phyloP scores from a whole-genome alignment of 2,329 filamentous ascomycete genomes.

The Graphium sp. region DNA sequence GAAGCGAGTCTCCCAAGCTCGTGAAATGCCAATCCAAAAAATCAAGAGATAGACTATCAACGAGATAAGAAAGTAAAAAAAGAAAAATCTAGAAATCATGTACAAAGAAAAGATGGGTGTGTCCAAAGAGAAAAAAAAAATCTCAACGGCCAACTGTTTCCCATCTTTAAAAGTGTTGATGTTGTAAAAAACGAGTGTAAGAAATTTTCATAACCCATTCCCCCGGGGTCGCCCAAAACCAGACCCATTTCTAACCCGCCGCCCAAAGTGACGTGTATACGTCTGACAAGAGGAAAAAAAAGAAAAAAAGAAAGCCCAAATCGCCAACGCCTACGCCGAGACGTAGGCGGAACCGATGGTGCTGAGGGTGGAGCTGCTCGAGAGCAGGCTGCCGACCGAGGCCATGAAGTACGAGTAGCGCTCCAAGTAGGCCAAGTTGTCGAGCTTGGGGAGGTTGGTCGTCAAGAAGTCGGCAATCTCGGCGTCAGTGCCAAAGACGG shows the following conservation, averaged over 20 bases:
- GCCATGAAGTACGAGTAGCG: conserved; percentile 41
- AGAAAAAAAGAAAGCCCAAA: conserved; percentile 3
- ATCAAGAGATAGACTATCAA: conserved; percentile 11
- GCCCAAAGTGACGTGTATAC: no score
- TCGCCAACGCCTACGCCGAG: not conserved
- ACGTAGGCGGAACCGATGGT: conserved; percentile 31
- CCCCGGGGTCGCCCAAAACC: no score
- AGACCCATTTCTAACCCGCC: no score
- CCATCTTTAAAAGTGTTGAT: no score
- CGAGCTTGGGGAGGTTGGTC: conserved; percentile 27
- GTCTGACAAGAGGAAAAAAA: conserved; percentile 7
- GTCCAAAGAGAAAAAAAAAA: conserved; percentile 4
- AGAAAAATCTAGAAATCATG: conserved; percentile 3
- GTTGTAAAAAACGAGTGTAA: no score
- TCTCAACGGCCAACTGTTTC: no score
- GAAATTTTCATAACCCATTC: no score
- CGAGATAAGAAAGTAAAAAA: conserved; percentile 13
- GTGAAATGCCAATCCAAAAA: conserved; percentile 8
- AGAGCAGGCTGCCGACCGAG: conserved; percentile 21
- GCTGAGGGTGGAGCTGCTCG: conserved; percentile 21
- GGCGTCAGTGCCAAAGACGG: conserved; percentile 25
- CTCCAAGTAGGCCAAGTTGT: conserved; percentile 30
- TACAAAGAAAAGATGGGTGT: conserved; percentile 1
- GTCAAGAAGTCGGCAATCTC: conserved; percentile 29
- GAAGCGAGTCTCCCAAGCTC: conserved; percentile 1